Base-by-base conservation (phyloP, 2,329 filamentous ascomycete genomes). In the Pseudogymnoascus sp. region DNA sequence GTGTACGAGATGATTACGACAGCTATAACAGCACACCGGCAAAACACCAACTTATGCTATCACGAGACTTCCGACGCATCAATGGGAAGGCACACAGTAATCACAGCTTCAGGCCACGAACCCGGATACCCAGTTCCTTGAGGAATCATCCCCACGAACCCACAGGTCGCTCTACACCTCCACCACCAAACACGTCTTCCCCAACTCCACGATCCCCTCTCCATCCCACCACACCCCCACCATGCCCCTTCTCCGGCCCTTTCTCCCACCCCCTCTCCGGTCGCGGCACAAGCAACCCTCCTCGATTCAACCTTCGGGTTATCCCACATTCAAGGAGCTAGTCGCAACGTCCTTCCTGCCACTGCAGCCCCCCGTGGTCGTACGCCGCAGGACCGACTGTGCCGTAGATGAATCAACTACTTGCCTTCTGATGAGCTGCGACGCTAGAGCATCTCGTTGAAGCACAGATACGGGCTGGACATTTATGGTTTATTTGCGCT, bases 381-480 rank as follows among this genome's bases (percentile, higher is more conserved):
- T 9, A 60, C 4, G 33, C 19, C 37, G 59, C 37, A 23, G 71
- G 71, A 67, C 66, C 62, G 50, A 40, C 56, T 72, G 73, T 56
- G 46, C 72, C 72, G 75, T 68, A 77, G 70, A 77, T 74, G 69
- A 69, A 71, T 68, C 61, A 61, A 67, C 69, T 62, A 63, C 69
- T 72, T 67, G 77, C 80, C 82, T 83, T 77, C 79, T 83, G 82
- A 86, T 84, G 84, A 86, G 83, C 83, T 84, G 80, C 80, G 77
- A 78, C 77, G 76, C 77, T 81, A 77, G 78, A 85, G 82, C 73
- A 77, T 75, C 78, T 80, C 78, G 77, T 81, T 77, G 76, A 78
- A 83, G 83, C 83, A 87, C 85, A 87, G 84, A 87, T 87, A 87
- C 84, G 83, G 83, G 83, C 77, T 79, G 77, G 75, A 87, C 83